Evolutionary conservation across 139 green algal genomes (phyloP).

Genomic region (Eudorina sp.): DNA sequence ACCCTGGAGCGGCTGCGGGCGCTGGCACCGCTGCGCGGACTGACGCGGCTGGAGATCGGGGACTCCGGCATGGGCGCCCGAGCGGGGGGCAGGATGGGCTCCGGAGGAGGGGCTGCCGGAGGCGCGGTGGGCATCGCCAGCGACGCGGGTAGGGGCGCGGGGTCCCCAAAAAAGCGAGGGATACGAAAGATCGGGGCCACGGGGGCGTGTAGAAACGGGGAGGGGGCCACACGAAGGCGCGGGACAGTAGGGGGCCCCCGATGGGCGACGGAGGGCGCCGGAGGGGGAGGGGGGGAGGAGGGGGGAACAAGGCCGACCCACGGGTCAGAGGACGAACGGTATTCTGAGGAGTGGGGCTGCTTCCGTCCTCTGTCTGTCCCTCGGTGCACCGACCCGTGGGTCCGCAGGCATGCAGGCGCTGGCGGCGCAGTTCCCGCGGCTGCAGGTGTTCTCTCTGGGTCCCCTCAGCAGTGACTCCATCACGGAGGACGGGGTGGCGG

Average conservation of each 20-base stretch:
- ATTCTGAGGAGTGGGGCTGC: too few relatives aligned
- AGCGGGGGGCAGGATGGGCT: not conserved
- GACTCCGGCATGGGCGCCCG: not conserved
- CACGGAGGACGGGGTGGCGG: slow-evolving; percentile 33
- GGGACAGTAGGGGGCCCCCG: too few relatives aligned
- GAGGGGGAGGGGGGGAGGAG: too few relatives aligned
- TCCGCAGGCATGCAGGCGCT: not conserved
- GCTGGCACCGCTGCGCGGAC: slow-evolving; percentile 15
- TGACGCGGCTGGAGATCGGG: slow-evolving; percentile 15
- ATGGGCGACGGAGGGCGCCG: too few relatives aligned
- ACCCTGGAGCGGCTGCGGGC: not conserved
- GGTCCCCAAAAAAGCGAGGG: too few relatives aligned
- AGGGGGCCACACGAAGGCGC: too few relatives aligned
- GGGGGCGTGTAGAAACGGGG: too few relatives aligned
- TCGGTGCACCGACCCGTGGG: too few relatives aligned
- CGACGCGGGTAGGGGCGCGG: slow-evolving; percentile 8
- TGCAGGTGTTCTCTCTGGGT: slow-evolving; percentile 10
- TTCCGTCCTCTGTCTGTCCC: too few relatives aligned
- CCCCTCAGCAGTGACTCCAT: not conserved
- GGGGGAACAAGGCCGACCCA: too few relatives aligned
- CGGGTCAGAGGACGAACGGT: too few relatives aligned
- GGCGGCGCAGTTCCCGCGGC: not conserved
- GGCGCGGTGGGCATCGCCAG: not conserved
- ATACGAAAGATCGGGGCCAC: too few relatives aligned
- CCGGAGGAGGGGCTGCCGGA: not conserved